Percentiles rank a stretch among this genome's conserved stretches.
phyloP scores from a whole-genome alignment of 345 rosid species.

The Odontarrhena argentea region DNA sequence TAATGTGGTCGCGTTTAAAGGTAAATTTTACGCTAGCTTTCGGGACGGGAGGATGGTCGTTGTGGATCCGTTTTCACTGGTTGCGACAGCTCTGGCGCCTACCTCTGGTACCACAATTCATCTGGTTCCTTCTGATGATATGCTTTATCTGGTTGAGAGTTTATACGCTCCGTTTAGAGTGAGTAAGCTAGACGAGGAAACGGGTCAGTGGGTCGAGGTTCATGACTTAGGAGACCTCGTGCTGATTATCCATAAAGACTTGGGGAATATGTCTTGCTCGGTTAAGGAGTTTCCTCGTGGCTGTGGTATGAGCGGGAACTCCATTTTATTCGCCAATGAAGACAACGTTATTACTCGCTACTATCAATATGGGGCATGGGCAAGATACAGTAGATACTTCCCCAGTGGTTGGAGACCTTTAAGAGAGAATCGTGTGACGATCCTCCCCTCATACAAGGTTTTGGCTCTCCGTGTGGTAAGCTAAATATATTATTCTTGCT shows the following conservation, averaged over 20 bases:
- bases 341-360: not conserved
- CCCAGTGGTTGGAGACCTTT: too few relatives aligned
- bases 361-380: not conserved
- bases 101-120: not conserved
- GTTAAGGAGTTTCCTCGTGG: not conserved
- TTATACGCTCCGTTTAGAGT: not conserved
- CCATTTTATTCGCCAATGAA: not conserved
- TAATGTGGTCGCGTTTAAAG: too few relatives aligned
- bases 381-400: too few relatives aligned
- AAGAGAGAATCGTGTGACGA: too few relatives aligned
- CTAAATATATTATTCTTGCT: too few relatives aligned
- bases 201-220: not conserved
- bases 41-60: too few relatives aligned
- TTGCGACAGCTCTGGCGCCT: not conserved
- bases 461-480: too few relatives aligned
- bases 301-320: conserved; percentile 2
- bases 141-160: not conserved
- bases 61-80: too few relatives aligned
- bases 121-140: not conserved
- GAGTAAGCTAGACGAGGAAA: not conserved
- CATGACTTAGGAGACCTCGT: not conserved
- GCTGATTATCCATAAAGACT: not conserved
- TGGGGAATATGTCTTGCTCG: not conserved
- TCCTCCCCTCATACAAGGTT: too few relatives aligned
- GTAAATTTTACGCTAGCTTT: too few relatives aligned